A percentile compares a stretch with the other conserved stretches of the same genome.
Evolutionary conservation across 169 alveolate species (phyloP).

Genomic region (Amoebophrya sp.): DNA sequence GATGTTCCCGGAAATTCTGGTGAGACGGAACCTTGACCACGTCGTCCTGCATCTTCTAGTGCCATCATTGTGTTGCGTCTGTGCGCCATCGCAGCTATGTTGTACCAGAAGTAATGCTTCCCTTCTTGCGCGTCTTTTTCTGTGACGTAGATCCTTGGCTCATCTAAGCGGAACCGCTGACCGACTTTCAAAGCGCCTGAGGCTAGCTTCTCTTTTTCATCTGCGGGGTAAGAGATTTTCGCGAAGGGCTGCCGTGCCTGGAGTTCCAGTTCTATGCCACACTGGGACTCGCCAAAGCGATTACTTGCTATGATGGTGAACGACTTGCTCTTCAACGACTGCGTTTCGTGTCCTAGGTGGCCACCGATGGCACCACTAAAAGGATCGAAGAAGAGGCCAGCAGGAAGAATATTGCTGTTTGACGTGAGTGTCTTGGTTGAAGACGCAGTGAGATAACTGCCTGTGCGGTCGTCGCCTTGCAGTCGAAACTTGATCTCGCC

Average conservation of each 20-base stretch:
- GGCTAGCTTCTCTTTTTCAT: neutral
- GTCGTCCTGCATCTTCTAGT: no score
- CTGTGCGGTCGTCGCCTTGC: neutral
- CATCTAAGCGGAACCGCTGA: neutral
- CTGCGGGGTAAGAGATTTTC: neutral
- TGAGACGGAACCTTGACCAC: no score
- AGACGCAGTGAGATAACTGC: neutral
- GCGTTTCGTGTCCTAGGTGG: neutral
- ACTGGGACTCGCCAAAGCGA: conserved; percentile 4
- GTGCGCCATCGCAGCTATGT: no score
- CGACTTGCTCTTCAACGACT: neutral
- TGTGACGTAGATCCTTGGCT: neutral
- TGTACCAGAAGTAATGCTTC: neutral
- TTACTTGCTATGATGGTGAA: neutral
- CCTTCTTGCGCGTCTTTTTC: neutral
- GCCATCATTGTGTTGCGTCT: no score
- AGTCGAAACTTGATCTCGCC: neutral
- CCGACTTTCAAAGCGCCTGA: neutral
- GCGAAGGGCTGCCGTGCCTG: neutral
- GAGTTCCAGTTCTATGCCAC: neutral
- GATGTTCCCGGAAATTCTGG: no score
- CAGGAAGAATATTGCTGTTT: neutral
- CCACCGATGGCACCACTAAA: neutral
- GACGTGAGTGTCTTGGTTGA: neutral
- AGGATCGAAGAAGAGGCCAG: neutral